Evolutionary conservation across 768 basidiomycete genomes (phyloP).

Genomic region (Russula compacta): DNA sequence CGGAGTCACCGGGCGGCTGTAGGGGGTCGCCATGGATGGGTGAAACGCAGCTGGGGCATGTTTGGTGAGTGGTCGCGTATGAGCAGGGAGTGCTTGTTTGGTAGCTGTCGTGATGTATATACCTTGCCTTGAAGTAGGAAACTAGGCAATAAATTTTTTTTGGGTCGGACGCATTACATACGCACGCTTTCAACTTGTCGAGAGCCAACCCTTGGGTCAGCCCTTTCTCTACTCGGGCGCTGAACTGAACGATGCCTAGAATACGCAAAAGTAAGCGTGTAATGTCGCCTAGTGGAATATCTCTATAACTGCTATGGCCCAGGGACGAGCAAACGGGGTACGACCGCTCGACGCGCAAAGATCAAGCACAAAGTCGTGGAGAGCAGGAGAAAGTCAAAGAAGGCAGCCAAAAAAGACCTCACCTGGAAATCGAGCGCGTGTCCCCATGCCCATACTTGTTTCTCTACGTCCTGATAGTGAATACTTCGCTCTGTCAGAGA

Average conservation of each 20-base stretch:
- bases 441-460: constrained; percentile 1
- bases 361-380: constrained; percentile 71
- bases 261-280: constrained; percentile 22
- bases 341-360: constrained; percentile 64
- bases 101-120: constrained; percentile 5
- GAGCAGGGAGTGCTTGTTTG: constrained; percentile 3
- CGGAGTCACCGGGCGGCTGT: background rate
- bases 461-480: background rate
- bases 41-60: constrained; percentile 2
- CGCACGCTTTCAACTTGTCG: background rate
- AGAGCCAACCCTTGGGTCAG: too few species aligned
- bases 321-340: constrained; percentile 81
- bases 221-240: background rate
- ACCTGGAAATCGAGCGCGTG: constrained; percentile 85
- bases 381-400: constrained; percentile 65
- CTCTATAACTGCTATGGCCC: background rate
- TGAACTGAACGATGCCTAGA: constrained; percentile 17
- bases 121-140: background rate
- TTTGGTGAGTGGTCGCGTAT: constrained; percentile 7
- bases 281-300: background rate
- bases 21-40: background rate
- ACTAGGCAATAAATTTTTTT: background rate
- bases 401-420: constrained; percentile 65
- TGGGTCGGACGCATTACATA: background rate
- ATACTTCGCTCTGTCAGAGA: constrained; percentile 37